Conservation (phyloP, 768 basidiomycete genomes). For the Pleurotus platypus region DNA sequence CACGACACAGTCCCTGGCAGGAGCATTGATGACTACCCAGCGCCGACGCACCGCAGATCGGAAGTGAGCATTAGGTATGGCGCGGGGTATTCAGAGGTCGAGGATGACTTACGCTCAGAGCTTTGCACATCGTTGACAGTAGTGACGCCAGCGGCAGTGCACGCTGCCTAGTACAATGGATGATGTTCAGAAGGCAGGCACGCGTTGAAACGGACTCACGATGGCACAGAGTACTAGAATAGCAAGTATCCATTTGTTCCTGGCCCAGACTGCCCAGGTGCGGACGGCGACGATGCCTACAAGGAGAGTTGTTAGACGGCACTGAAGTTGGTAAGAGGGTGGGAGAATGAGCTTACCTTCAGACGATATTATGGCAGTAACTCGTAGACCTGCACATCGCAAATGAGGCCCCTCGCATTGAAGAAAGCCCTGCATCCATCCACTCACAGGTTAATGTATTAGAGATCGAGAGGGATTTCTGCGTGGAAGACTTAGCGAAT, state of each 20-base stretch:
- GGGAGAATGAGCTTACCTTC: background rate
- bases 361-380: slow-evolving; percentile 1
- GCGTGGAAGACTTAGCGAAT: background rate
- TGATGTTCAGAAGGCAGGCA: background rate
- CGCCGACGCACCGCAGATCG: no score
- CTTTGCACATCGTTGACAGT: background rate
- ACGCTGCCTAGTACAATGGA: background rate
- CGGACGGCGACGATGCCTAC: slow-evolving; percentile 2
- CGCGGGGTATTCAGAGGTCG: background rate
- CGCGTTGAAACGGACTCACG: background rate
- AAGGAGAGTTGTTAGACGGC: background rate
- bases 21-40: background rate
- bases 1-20: background rate
- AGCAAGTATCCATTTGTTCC: slow-evolving; percentile 1
- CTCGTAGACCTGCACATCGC: background rate
- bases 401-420: background rate
- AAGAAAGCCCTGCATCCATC: background rate
- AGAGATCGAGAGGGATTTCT: background rate
- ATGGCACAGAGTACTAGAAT: background rate
- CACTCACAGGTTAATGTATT: background rate
- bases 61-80: no score
- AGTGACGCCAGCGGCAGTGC: background rate
- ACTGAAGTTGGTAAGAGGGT: background rate
- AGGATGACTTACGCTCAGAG: background rate
- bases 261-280: slow-evolving; percentile 3